Base-by-base conservation (phyloP, 2,329 filamentous ascomycete genomes). In the Xylaria sp. region DNA sequence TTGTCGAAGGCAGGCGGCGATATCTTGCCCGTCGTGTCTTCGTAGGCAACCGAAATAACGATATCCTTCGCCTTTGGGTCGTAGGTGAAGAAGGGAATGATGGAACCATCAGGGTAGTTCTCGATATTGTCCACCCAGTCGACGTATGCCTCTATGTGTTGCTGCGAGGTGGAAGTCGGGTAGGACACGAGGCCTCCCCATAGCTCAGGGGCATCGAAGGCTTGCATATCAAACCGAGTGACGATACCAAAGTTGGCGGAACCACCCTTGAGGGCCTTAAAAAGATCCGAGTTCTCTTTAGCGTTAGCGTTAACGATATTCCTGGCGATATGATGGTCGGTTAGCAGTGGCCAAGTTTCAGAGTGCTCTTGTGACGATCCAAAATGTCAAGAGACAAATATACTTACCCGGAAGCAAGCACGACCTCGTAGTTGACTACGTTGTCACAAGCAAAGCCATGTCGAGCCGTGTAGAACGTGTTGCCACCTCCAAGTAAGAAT, bases 361-460 rank as follows among this genome's bases (percentile, higher is more conserved):
- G 16, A 34, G 4, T 13, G 9, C 29, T 34, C 4, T 34, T 34
- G 29, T 13, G 9, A 13, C 29, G 16, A 34, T 7, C 5, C 9
- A 34, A 13, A 34, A 13, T 13, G 8, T 13, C 16, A 34, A 34
- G 18, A 26, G 7, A 18, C 21, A 13, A 13, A 37, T 11, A 39
- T 16, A 44, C 44, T 20, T 34, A 48, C 21, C 76, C 76, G 46
- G 64, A 64, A 1, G 72, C 72, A 1, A 78, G 69, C 2, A 80
- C 76, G 22, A 80, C 72, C 53, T 78, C 62, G 44, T 67, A 78
- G 43, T 70, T 72, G 34, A 69, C 52, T 1, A 80, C 71, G 29
- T 73, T 76, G 51, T 78, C 78, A 46, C 74, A 77, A n/a, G 69
- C 73, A 51, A 75, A 75, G 2, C 79, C 78, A 39, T 73, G 65